phyloP scores from a whole-genome alignment of 331 rosid species.

The Saraca asoca region DNA sequence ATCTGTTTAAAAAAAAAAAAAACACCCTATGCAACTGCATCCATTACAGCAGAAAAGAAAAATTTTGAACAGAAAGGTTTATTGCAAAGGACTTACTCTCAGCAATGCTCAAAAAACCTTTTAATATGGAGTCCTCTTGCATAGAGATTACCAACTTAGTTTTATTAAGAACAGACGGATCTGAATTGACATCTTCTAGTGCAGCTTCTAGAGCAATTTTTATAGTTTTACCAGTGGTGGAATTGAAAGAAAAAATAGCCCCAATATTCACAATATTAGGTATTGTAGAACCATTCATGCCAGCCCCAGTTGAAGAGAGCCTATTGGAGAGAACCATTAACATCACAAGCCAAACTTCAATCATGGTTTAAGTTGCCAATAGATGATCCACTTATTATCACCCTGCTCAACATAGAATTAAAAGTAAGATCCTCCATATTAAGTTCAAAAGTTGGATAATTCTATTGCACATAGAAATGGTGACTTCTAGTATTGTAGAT shows the following conservation, averaged over 20 bases:
- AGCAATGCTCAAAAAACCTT: slow-evolving; percentile 79
- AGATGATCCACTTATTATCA: slow-evolving; percentile 28
- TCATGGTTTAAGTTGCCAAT: slow-evolving; percentile 43
- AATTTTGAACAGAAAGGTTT: background rate
- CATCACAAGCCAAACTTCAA: slow-evolving; percentile 47
- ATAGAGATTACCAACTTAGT: slow-evolving; percentile 44
- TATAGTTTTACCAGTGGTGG: slow-evolving; percentile 59
- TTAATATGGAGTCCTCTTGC: slow-evolving; percentile 64
- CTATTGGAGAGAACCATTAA: slow-evolving; percentile 47
- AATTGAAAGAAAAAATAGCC: slow-evolving; percentile 48
- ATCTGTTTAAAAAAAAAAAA: slow-evolving; percentile 13
- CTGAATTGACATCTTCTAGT: slow-evolving; percentile 64
- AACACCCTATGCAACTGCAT: slow-evolving; percentile 13
- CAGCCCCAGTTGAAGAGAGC: slow-evolving; percentile 46
- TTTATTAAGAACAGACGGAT: slow-evolving; percentile 59
- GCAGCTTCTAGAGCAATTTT: slow-evolving; percentile 68
- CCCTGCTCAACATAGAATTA: slow-evolving; percentile 42
- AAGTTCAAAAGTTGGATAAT: slow-evolving; percentile 25
- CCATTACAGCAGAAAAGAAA: no score
- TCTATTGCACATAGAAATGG: background rate
- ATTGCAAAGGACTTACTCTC: slow-evolving; percentile 57
- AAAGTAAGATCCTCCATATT: slow-evolving; percentile 24
- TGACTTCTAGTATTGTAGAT: slow-evolving; percentile 5
- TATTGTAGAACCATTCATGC: slow-evolving; percentile 44
- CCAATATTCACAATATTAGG: slow-evolving; percentile 63